Evolutionary conservation across 129 eudicot genomes (phyloP).

Genomic region (Centella asiatica): DNA sequence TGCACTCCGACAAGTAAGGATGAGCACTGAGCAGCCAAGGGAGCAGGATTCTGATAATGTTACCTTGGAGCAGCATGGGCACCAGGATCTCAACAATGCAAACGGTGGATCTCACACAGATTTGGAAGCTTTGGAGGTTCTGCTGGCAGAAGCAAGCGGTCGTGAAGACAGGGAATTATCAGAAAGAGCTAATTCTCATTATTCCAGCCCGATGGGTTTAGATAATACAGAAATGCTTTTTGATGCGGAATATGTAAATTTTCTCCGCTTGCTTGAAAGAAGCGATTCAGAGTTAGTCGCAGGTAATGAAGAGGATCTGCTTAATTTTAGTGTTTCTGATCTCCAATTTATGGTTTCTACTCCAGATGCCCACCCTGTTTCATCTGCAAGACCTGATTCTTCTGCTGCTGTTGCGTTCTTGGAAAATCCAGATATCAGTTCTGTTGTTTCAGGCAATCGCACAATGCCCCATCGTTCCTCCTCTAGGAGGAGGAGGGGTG

Average conservation of each 20-base stretch:
- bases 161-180: conserved; percentile 66
- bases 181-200: conserved; percentile 67
- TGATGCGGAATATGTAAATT: conserved; percentile 44
- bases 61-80: conserved; percentile 27
- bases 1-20: conserved; percentile 70
- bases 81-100: conserved; percentile 22
- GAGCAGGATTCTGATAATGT: no score
- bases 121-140: conserved; percentile 8
- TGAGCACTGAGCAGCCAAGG: no score
- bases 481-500: conserved; percentile 36
- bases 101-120: conserved; percentile 10
- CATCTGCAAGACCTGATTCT: conserved; percentile 28
- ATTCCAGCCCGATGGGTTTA: conserved; percentile 54
- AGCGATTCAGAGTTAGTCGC: conserved; percentile 22
- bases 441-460: conserved; percentile 20
- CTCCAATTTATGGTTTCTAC: conserved; percentile 29
- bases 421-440: conserved; percentile 25
- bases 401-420: conserved; percentile 30
- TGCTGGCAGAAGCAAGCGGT: conserved; percentile 4
- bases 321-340: conserved; percentile 22
- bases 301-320: conserved; percentile 24
- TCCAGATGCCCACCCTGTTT: conserved; percentile 23
- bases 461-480: conserved; percentile 23
- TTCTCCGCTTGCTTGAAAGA: conserved; percentile 35
- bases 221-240: conserved; percentile 53